Evolutionary conservation across 768 basidiomycete genomes (phyloP), one percentile per base, ranked within the genome.

Genomic region (Phaeolepiota aurea): DNA sequence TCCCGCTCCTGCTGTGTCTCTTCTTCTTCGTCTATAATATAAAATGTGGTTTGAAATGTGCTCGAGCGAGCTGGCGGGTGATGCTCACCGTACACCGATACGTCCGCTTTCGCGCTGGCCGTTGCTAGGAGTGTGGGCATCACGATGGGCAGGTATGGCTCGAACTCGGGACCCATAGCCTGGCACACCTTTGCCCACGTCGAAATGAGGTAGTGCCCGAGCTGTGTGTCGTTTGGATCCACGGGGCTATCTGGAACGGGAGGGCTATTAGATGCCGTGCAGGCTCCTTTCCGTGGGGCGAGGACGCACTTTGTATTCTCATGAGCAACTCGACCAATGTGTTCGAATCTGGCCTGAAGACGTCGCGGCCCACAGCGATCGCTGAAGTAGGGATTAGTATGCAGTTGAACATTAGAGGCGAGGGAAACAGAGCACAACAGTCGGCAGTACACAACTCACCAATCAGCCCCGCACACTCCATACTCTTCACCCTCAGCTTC

Each of bases 131-230:
- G 59, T 0, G 77, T 71, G 0, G 89, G 87, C 77, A 93, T 88
- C 2, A 92, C 89, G 12, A 84, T 72, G 0, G 82, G 80, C 2
- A 93, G 71, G 56, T 87, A 93, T 0, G 87, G 87, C 53, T 86
- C 87, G 45, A 93, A 94, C 52, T 91, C 85, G 9, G 74, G 66
- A 0, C 84, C 84, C 52, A 93, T 72, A 0, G 87, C 86, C 47
- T 89, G 87, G 54, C 87, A 90, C 0, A 93, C 72, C 52, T 87
- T 91, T 2, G 86, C 83, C 88, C 88, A 93, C 0, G 88, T 92
- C 32, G 81, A 76, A 36, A 88, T 87, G 19, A 91, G 68, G 54
- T 88, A 90, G 42, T 83, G 81, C 0, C 68, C 68, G 2, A 82
- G 56, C 48, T 87, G 79, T 0, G 82, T 77, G 51, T 92, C 87